Evolutionary conservation across 2,329 filamentous ascomycete species (phyloP), one percentile per base, ranked within the genome.

Genomic region (Colletotrichum higginsianum): DNA sequence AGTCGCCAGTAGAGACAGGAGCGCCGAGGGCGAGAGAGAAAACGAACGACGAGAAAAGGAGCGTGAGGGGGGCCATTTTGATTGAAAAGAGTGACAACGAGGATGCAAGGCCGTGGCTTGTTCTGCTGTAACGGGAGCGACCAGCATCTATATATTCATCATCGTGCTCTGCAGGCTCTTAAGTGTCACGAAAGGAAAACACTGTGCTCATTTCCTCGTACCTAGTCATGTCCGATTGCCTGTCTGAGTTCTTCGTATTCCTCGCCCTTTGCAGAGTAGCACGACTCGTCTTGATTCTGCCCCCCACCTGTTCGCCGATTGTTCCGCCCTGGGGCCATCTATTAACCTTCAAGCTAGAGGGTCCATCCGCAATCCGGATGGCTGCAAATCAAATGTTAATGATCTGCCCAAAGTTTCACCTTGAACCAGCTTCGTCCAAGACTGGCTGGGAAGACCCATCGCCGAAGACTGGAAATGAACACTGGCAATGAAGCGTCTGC

Each of bases 1-100:
- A 62, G 49, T 50, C 26, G 30, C 35, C 21, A 5, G 38, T 23
- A 18, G 47, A 23, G 49, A 38, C 30, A 18, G 58, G 58, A 9
- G 65, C 57, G 53, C 57, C 49, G 16, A 67, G 58, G 40, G 65
- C 65, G 26, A 26, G 21, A 16, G 57, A 30, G 65, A 62, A 49
- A 62, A 67, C n/a, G 65, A 67, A 58, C 6, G 65, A 62, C 57
- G 65, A 67, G 58, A 56, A 55, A 62, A 67, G n/a, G 40, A 67
- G 58, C 9, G 50, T 46, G 26, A 56, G 49, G 42, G n/a, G 47
- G 21, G 21, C 62, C 53, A 61, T 60, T n/a, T 26, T 66, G 67
- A 7, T 16, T 9, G 16, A 44, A 21, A 30, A 13, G 26, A 9
- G 21, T 4, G n/a, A 58, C 21, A 15, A 44, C 3, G 13, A 16